Evolutionary conservation across 768 basidiomycete genomes (phyloP).

Genomic region (Amyloporia xantha): DNA sequence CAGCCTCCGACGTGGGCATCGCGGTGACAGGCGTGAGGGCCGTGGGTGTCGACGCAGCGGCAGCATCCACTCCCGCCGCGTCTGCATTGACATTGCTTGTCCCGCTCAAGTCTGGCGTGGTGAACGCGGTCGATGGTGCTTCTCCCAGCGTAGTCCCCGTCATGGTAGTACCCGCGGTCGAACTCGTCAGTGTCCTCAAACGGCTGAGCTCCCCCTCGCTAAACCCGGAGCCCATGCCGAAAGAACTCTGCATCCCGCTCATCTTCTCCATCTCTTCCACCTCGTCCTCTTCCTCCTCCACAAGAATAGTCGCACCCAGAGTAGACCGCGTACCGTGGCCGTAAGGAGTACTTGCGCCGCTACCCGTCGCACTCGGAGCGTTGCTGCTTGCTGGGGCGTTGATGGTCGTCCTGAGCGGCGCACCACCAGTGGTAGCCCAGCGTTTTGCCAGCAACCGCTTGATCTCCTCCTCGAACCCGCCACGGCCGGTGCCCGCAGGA

Average conservation of each 20-base stretch:
- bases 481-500: conserved; percentile 35
- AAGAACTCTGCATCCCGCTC: conserved; percentile 20
- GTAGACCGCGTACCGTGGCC: conserved; percentile 42
- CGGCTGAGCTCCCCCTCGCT: conserved; percentile 39
- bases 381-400: conserved; percentile 30
- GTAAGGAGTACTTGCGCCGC: conserved; percentile 65
- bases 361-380: conserved; percentile 47
- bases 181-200: conserved; percentile 50
- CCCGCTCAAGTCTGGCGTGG: conserved; percentile 54
- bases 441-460: conserved; percentile 62
- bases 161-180: conserved; percentile 30
- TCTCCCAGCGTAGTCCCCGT: conserved; percentile 31
- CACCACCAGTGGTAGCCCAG: conserved; percentile 63
- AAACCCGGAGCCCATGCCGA: conserved; percentile 33
- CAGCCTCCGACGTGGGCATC: conserved; percentile 63
- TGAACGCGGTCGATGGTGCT: conserved; percentile 47
- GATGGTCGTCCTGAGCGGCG: conserved; percentile 52
- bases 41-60: conserved; percentile 45
- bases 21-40: conserved; percentile 66
- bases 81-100: conserved; percentile 22
- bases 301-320: conserved; percentile 45
- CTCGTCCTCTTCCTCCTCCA: conserved; percentile 77
- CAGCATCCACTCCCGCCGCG: conserved; percentile 24
- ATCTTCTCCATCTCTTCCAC: conserved; percentile 49
- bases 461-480: conserved; percentile 77